Base-by-base conservation (phyloP, 225 moss, liverwort and hornwort species). In the Takakia lepidozioides region DNA sequence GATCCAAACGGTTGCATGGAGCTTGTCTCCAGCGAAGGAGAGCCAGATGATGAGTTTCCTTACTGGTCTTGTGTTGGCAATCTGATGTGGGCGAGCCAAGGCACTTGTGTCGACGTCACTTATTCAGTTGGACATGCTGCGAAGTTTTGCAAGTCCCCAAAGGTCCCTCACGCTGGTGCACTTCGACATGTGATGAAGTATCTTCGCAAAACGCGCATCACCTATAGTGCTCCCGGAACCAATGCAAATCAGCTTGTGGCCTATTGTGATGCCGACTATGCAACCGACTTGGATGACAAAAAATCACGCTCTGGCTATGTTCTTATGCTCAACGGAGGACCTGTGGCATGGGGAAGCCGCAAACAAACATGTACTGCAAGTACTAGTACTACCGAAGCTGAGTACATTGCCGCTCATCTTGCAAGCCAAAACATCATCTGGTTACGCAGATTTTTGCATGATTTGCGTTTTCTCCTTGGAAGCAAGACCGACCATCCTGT, bases 231-330 rank as follows among this genome's bases (percentile, higher is more conserved):
- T n/a, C n/a, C n/a, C n/a, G n/a, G n/a, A n/a, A n/a, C n/a, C n/a
- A n/a, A n/a, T n/a, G n/a, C n/a, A n/a, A 25, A 51, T 19, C 17
- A 2, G 18, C 50, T 50, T 17, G 5, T 14, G 3, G 39, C 24
- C 10, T 41, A 54, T 27, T 42, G 40, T 19, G 25, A 54, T 41
- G 54, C 40, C 8, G 40, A 54, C 21, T 54, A 19, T 41, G 39
- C 54, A 2, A 21, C 15, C 8, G 40, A 54, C 22, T n/a, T 54
- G n/a, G 39, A 54, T 27, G 38, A 24, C 5, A 3, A 1, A 26
- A 54, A 25, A 2, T 54, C 6, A 13, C 3, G 1, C 8, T 23
- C 21, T 1, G 54, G 39, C 8, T 54, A n/a, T 27, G 13, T 54
- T 11, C 26, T 54, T 19, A 41, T 38, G 38, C 0, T 54, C 7